Evolutionary conservation across 208 protist species (phyloP).

Genomic region (Trypanosoma vivax): DNA sequence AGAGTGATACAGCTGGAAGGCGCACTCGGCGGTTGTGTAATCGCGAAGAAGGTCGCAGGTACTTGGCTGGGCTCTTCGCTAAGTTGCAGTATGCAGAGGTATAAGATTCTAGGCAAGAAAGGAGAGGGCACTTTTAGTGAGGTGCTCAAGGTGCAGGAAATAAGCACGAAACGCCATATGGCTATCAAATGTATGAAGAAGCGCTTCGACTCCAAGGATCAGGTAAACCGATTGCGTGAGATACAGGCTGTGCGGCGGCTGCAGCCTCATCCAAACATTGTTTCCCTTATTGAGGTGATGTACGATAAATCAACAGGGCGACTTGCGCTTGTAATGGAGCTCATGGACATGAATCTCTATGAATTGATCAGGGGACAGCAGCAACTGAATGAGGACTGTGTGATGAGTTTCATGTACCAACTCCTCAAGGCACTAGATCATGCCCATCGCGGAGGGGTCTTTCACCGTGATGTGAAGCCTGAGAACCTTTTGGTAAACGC

Average conservation of each 20-base stretch:
- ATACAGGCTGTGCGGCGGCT: constrained; percentile 93
- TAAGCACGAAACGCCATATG: constrained; percentile 84
- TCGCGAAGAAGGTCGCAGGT: too few species aligned
- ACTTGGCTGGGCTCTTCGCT: too few species aligned
- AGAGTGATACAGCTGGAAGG: too few species aligned
- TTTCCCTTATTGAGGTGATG: constrained; percentile 94
- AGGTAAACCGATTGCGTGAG: constrained; percentile 96
- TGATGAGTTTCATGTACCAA: constrained; percentile 87
- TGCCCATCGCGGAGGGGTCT: constrained; percentile 86
- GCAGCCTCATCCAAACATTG: constrained; percentile 92
- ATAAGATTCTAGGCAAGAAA: constrained; percentile 93
- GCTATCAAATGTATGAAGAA: constrained; percentile 98
- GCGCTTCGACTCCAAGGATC: constrained; percentile 87
- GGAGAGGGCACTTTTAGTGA: constrained; percentile 97
- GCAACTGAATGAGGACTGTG: constrained; percentile 79
- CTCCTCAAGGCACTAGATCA: constrained; percentile 89
- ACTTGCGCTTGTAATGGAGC: constrained; percentile 95
- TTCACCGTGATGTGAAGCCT: constrained; percentile 97
- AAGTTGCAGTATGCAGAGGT: constrained; percentile 94
- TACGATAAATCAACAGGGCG: constrained; percentile 89
- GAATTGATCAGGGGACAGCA: constrained; percentile 92
- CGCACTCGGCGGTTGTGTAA: too few species aligned
- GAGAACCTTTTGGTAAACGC: constrained; percentile 94
- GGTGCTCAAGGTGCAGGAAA: constrained; percentile 93
- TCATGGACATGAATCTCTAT: constrained; percentile 98